A percentile compares a stretch with the other conserved stretches of the same genome.
These are phyloP conservation scores for Cryomyces minteri DNA, from an alignment of 495 filamentous ascomycete species.

Conservation along the genomic window DNA sequence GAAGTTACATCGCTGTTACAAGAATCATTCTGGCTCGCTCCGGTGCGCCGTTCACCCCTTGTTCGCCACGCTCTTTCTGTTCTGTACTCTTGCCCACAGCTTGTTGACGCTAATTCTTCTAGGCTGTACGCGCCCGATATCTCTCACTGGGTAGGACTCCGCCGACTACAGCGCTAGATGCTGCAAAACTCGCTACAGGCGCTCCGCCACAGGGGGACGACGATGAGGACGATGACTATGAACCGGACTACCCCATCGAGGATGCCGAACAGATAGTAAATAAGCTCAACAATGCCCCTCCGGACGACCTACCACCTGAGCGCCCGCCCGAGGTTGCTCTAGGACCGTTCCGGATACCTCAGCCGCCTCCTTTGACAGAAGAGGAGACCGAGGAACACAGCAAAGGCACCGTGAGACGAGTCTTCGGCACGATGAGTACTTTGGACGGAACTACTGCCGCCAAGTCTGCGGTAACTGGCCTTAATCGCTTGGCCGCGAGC, in stretches of 20 bases:
- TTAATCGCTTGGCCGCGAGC: conserved; percentile 70
- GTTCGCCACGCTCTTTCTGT: no score
- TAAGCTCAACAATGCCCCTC: conserved; percentile 45
- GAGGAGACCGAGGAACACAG: conserved; percentile 49
- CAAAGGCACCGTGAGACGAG: conserved; percentile 46
- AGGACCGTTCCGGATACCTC: conserved; percentile 57
- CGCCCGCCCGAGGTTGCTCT: conserved; percentile 34
- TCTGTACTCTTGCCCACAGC: background rate
- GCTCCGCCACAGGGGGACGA: conserved; percentile 23
- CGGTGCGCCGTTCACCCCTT: no score
- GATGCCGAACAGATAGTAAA: conserved; percentile 54
- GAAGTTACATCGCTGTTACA: no score
- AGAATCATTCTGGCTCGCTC: no score
- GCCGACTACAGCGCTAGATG: conserved; percentile 15
- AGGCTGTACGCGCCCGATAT: conserved; percentile 28
- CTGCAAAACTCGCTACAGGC: conserved; percentile 25
- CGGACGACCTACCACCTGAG: conserved; percentile 25
- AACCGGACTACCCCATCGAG: conserved; percentile 64
- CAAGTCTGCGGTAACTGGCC: conserved; percentile 34
- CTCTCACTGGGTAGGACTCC: conserved; percentile 22
- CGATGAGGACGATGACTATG: conserved; percentile 84
- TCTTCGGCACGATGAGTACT: conserved; percentile 56
- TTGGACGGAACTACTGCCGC: conserved; percentile 45
- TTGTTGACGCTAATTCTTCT: background rate
- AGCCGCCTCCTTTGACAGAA: conserved; percentile 52